Conservation (phyloP, 2,329 filamentous ascomycete genomes). For the Trichoderma atrobrunneum region DNA sequence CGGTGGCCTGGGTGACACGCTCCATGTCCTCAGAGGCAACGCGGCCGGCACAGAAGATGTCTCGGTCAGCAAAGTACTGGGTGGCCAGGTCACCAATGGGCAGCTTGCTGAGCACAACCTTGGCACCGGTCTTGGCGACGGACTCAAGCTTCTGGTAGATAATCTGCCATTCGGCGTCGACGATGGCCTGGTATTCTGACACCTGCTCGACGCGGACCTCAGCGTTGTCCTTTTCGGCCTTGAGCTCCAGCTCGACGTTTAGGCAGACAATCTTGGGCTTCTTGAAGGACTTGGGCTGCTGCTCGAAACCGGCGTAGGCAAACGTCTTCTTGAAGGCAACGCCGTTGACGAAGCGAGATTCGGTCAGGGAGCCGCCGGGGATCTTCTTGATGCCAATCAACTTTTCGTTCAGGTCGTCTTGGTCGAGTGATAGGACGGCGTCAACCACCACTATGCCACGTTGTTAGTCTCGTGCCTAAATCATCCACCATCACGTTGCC, state of each 20-base stretch:
- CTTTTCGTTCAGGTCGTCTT: constrained; percentile 96
- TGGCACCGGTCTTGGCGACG: constrained; percentile 87
- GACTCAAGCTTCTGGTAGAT: constrained; percentile 99
- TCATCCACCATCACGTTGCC: background rate
- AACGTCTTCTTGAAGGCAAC: constrained; percentile 99
- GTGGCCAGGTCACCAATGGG: constrained; percentile 97
- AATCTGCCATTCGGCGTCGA: constrained; percentile 99
- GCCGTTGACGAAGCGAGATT: constrained; percentile 94
- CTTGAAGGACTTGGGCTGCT: constrained; percentile 93
- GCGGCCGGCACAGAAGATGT: constrained; percentile 96
- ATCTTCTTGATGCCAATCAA: constrained; percentile 99
- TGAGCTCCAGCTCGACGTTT: constrained; percentile 96
- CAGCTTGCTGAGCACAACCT: constrained; percentile 95
- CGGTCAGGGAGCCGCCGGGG: constrained; percentile 90
- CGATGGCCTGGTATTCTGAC: constrained; percentile 98
- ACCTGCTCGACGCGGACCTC: constrained; percentile 98
- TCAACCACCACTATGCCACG: constrained; percentile 81
- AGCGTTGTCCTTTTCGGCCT: constrained; percentile 98
- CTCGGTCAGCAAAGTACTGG: constrained; percentile 95
- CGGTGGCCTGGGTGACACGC: constrained; percentile 90
- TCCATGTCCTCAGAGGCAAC: constrained; percentile 92
- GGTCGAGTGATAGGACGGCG: constrained; percentile 90
- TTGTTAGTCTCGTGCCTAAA: constrained; percentile 25
- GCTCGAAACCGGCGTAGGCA: constrained; percentile 97
- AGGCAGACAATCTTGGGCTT: constrained; percentile 96